Conservation (phyloP, 768 basidiomycete species). For the Leccinum variicolor region DNA sequence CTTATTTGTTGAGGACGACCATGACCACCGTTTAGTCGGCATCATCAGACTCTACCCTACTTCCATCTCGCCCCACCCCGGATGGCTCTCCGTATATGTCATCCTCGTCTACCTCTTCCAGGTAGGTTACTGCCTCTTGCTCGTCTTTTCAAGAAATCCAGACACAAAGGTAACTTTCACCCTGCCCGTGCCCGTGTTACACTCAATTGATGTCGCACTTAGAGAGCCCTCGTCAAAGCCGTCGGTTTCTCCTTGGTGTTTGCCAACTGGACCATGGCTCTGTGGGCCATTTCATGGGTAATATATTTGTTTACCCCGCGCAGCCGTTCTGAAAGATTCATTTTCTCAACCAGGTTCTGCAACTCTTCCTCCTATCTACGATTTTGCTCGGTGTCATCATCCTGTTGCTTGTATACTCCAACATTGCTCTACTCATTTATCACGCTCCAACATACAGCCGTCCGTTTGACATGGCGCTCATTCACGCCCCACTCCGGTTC, state of each 20-base stretch:
- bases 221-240: conserved; percentile 70
- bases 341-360: conserved; percentile 50
- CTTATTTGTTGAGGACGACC: not conserved
- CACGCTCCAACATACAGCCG: conserved; percentile 54
- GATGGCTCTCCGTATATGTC: conserved; percentile 58
- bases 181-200: not conserved
- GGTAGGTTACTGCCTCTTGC: conserved; percentile 79
- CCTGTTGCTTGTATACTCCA: conserved; percentile 73
- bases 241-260: conserved; percentile 77
- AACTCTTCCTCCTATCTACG: conserved; percentile 74
- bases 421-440: conserved; percentile 73
- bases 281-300: conserved; percentile 80
- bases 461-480: conserved; percentile 76
- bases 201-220: not conserved
- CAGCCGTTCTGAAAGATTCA: not conserved
- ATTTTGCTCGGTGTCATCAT: conserved; percentile 69
- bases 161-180: conserved; percentile 67
- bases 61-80: conserved; percentile 64
- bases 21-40: conserved; percentile 34
- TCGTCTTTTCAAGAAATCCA: conserved; percentile 64
- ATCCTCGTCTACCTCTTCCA: conserved; percentile 59
- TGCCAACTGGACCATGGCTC: conserved; percentile 76
- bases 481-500: conserved; percentile 84
- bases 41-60: conserved; percentile 58
- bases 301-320: not conserved